A percentile compares a stretch with the other conserved stretches of the same genome.
Evolutionary conservation across 202 grass and related monocot genomes (phyloP).

Genomic region (Setaria italica): DNA sequence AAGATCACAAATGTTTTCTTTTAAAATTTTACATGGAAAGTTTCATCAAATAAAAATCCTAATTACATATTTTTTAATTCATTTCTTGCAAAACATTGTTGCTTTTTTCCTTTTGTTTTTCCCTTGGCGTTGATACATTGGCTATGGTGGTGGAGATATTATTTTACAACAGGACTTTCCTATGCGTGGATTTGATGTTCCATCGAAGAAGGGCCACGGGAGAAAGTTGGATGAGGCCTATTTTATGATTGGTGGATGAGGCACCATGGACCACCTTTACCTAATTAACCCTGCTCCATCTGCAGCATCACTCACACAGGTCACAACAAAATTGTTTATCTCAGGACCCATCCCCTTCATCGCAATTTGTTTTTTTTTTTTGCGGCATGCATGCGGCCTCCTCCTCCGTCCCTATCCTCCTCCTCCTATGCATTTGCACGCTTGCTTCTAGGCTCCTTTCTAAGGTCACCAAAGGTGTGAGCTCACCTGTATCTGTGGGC

Average conservation of each 20-base stretch:
- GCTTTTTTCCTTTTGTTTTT: neutral
- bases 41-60: neutral
- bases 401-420: constrained; percentile 26
- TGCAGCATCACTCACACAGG: constrained; percentile 38
- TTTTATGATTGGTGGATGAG: constrained; percentile 69
- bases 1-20: neutral
- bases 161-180: neutral
- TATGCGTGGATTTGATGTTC: constrained; percentile 37
- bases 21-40: neutral
- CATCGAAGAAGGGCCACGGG: constrained; percentile 25
- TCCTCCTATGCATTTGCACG: constrained; percentile 11
- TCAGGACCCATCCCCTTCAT: constrained; percentile 37
- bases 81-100: neutral
- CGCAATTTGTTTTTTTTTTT: constrained; percentile 22
- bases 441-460: constrained; percentile 28
- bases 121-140: neutral
- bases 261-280: constrained; percentile 51
- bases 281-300: constrained; percentile 45
- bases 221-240: constrained; percentile 56
- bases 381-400: neutral
- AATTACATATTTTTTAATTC: neutral
- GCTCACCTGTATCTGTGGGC: constrained; percentile 6
- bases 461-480: constrained; percentile 28
- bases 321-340: constrained; percentile 45
- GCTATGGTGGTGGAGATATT: neutral